These are phyloP conservation scores for Backusella morwellensis DNA, from an alignment of 192 early-diverging fungal species.

Conservation along the genomic window DNA sequence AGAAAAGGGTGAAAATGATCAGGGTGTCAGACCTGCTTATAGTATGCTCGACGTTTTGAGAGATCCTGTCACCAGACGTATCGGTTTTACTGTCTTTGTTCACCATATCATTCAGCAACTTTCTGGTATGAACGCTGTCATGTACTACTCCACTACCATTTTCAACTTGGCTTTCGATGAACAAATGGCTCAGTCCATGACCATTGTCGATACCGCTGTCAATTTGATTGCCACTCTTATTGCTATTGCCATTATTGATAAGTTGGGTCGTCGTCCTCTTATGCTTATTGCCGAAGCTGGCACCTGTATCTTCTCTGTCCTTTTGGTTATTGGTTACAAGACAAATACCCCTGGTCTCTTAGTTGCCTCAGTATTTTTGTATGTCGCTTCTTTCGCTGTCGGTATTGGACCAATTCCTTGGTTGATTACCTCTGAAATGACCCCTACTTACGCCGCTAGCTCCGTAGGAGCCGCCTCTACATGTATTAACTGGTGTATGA, in stretches of 20 bases:
- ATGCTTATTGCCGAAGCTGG: conserved; percentile 60
- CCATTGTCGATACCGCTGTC: conserved; percentile 54
- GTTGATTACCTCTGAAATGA: conserved; percentile 74
- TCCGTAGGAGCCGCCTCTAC: conserved; percentile 71
- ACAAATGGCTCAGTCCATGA: conserved; percentile 55
- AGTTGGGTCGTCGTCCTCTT: conserved; percentile 63
- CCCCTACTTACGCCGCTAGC: conserved; percentile 72
- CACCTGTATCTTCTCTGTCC: conserved; percentile 59
- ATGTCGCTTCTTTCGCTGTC: conserved; percentile 75
- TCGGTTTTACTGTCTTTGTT: conserved; percentile 62
- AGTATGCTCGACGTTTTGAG: conserved; percentile 53
- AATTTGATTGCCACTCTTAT: conserved; percentile 61
- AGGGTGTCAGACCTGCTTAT: conserved; percentile 37
- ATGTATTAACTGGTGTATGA: conserved; percentile 66
- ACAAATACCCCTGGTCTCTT: conserved; percentile 52
- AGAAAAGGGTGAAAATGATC: conserved; percentile 11
- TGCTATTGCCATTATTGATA: conserved; percentile 62
- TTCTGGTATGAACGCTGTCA: conserved; percentile 81
- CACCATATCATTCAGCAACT: conserved; percentile 79
- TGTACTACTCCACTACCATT: conserved; percentile 82
- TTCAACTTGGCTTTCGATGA: conserved; percentile 61
- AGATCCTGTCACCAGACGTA: conserved; percentile 51
- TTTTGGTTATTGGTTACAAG: conserved; percentile 63
- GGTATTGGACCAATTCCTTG: conserved; percentile 83
- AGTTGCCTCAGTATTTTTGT: conserved; percentile 67